Conservation (phyloP, 768 basidiomycete species). For the Hericium coralloides region DNA sequence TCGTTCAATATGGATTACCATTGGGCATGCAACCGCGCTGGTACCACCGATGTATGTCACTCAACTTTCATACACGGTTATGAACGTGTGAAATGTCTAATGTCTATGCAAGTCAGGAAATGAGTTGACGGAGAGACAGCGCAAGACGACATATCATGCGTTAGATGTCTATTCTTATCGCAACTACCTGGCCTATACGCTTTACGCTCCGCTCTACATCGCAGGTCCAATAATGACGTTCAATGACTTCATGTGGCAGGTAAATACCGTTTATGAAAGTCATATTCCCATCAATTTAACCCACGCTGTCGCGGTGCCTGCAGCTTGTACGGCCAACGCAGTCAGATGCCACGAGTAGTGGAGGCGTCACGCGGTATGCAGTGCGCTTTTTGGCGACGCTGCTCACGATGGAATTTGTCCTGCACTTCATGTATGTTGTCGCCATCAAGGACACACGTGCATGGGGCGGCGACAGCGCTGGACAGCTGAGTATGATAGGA, state of each 20-base stretch:
- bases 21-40: conserved; percentile 54
- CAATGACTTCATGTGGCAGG: conserved; percentile 94
- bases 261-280: conserved; percentile 24
- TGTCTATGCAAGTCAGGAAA: conserved; percentile 19
- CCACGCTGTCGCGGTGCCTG: neutral
- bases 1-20: conserved; percentile 92
- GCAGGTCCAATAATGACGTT: conserved; percentile 95
- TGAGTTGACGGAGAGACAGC: conserved; percentile 46
- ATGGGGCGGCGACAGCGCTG: conserved; percentile 71
- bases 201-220: conserved; percentile 92
- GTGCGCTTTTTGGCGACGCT: conserved; percentile 63
- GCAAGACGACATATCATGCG: conserved; percentile 47
- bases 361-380: conserved; percentile 43
- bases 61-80: neutral
- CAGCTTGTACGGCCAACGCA: conserved; percentile 43
- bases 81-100: neutral
- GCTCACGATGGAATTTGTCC: conserved; percentile 81
- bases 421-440: conserved; percentile 95
- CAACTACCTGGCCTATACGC: conserved; percentile 75
- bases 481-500: conserved; percentile 84
- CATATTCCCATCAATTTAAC: neutral
- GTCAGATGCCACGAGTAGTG: conserved; percentile 37
- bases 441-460: conserved; percentile 87
- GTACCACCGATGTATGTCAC: conserved; percentile 31
- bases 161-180: conserved; percentile 51